Evolutionary conservation across 257 asterid genomes (phyloP), one percentile per base, ranked within the genome.

Genomic region (Ligustrum vulgare): DNA sequence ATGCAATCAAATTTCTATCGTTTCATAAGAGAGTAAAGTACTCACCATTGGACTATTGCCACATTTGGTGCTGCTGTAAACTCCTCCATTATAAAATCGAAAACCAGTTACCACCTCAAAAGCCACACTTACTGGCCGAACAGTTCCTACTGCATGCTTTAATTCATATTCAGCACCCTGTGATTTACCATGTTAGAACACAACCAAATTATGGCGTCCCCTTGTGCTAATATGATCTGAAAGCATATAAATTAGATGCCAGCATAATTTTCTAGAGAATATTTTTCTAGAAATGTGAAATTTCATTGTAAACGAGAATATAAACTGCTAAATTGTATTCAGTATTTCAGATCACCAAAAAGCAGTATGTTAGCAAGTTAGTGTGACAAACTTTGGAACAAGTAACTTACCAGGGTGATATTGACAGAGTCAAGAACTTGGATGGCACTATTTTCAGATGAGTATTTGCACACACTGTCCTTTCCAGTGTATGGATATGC

Each of bases 111-210:
- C 82, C 69, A 91, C 97, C 89, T 93, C 85, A 79, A 90, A 93
- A 64, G 98, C 98, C 80, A 93, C 90, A 74, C 98, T 93, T 15
- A 91, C 97, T 5, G 98, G 97, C 72, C 93, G 88, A 76, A 82
- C 85, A 64, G 83, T 51, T 73, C 93, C 98, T 20, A 93, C 98
- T 2, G 97, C 98, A 69, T 91, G 91, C 84, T 88, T 88, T 45
- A 93, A 87, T 72, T 93, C 97, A 82, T 90, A 93, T 81, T 93
- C 98, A 22, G 91, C 98, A 78, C 93, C 97, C 97, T 93, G 85
- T 45, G 76, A 82, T 73, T 32, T 34, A 63, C 47, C 32, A 66
- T 45, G 66, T 69, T 25, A 77, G 68, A 15, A 68, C 65, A 71
- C 69, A 23, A 56, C 33, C 11, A 39, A 60, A 51, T 45, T 41